These are phyloP conservation scores for Toxoplasma gondii DNA, from an alignment of 169 alveolate genomes.

Conservation along the genomic window DNA sequence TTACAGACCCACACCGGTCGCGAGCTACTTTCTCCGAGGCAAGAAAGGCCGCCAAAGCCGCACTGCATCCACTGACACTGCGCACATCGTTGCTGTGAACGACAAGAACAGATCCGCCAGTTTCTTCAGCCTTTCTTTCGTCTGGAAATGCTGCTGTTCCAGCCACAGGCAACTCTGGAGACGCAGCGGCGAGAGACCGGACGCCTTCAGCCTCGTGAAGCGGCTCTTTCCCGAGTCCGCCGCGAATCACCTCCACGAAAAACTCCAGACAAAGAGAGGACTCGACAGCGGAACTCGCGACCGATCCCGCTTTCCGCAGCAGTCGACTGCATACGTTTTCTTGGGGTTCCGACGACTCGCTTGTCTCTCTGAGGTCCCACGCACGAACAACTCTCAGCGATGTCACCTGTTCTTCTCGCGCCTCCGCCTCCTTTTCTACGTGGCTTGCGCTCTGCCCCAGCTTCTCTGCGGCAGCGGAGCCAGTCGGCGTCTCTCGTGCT, in stretches of 20 bases:
- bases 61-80: slow-evolving; percentile 16
- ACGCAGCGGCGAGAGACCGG: neutral
- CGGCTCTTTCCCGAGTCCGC: neutral
- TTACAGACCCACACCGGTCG: neutral
- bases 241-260: neutral
- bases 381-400: neutral
- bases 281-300: neutral
- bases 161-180: neutral
- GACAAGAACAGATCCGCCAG: slow-evolving; percentile 28
- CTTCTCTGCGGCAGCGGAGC: neutral
- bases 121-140: neutral
- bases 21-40: neutral
- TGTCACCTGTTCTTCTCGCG: neutral
- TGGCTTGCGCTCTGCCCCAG: neutral
- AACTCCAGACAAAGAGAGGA: neutral
- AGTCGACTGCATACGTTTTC: too few species aligned
- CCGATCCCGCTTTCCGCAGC: neutral
- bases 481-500: neutral
- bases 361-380: neutral
- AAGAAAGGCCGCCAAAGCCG: slow-evolving; percentile 7
- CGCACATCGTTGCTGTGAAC: slow-evolving; percentile 19
- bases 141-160: neutral
- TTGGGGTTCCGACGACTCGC: too few species aligned
- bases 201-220: neutral
- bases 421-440: too few species aligned